A percentile compares a stretch with the other conserved stretches of the same genome.
Evolutionary conservation across 2,329 filamentous ascomycete species (phyloP).

Genomic region (Colletotrichum sp.): DNA sequence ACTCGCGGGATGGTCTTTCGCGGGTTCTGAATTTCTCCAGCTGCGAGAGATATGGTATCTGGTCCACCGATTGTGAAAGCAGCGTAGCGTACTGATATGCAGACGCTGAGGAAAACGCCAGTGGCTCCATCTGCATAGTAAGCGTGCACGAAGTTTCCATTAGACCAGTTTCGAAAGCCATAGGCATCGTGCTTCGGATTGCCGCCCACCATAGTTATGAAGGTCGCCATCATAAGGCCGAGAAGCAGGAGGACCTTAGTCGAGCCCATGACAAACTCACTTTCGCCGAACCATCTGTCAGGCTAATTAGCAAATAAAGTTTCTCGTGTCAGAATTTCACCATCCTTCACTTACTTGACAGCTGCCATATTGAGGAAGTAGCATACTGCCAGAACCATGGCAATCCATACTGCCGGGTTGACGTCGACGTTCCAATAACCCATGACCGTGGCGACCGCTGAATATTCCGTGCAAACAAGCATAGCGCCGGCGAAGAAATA

Average conservation of each 20-base stretch:
- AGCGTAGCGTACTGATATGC: constrained; percentile 65
- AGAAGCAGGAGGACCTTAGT: constrained; percentile 53
- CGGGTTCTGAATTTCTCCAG: constrained; percentile 68
- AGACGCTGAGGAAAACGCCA: constrained; percentile 66
- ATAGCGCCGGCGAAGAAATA: constrained; percentile 48
- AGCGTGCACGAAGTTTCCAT: constrained; percentile 34
- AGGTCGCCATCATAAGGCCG: constrained; percentile 66
- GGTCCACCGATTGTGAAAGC: constrained; percentile 72
- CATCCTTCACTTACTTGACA: constrained; percentile 35
- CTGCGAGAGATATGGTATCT: constrained; percentile 66
- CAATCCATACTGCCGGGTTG: constrained; percentile 54
- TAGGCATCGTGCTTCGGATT: constrained; percentile 67
- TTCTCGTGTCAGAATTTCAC: background rate
- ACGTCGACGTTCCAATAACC: constrained; percentile 47
- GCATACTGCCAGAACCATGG: constrained; percentile 50
- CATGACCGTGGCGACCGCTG: constrained; percentile 49
- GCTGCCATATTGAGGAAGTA: constrained; percentile 52
- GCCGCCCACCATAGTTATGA: constrained; percentile 72
- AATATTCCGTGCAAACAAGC: constrained; percentile 50
- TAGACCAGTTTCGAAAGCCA: constrained; percentile 64
- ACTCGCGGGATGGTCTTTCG: constrained; percentile 70
- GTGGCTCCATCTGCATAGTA: constrained; percentile 51
- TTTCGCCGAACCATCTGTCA: constrained; percentile 39
- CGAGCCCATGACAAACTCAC: constrained; percentile 62
- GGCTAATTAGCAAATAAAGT: background rate